These are phyloP conservation scores for Mycena indigotica DNA, from an alignment of 768 basidiomycete species.

Conservation along the genomic window DNA sequence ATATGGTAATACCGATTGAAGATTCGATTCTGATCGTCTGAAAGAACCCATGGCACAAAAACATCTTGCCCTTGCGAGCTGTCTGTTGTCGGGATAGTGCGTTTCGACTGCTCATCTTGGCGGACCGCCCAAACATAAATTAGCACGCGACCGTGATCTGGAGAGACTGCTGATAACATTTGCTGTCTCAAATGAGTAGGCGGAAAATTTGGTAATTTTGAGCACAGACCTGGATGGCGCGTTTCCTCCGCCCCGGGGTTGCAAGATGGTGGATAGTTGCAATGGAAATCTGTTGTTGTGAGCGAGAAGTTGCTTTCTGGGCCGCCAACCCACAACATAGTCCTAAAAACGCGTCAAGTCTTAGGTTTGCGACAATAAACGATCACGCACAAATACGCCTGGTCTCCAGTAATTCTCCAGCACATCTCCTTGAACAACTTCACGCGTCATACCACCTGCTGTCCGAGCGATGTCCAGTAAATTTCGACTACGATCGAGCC, in stretches of 20 bases:
- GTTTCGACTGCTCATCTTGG: constrained; percentile 84
- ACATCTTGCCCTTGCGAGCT: constrained; percentile 69
- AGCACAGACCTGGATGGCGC: constrained; percentile 75
- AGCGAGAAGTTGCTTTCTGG: constrained; percentile 59
- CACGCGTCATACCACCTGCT: constrained; percentile 60
- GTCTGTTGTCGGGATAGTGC: constrained; percentile 51
- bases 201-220: constrained; percentile 13
- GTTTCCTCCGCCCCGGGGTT: constrained; percentile 69
- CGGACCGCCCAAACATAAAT: constrained; percentile 98
- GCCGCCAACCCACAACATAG: constrained; percentile 1
- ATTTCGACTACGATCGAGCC: constrained; percentile 81
- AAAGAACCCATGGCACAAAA: constrained; percentile 85
- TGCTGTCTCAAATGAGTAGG: constrained; percentile 39
- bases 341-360: constrained; percentile 9
- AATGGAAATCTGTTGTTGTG: constrained; percentile 68
- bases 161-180: constrained; percentile 65
- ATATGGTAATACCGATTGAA: constrained; percentile 96
- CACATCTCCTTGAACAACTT: constrained; percentile 82
- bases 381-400: constrained; percentile 75
- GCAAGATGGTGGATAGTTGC: constrained; percentile 97
- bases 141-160: constrained; percentile 73
- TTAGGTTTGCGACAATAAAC: no score
- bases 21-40: constrained; percentile 41
- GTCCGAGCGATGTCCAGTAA: constrained; percentile 72
- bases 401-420: constrained; percentile 71